Evolutionary conservation across 1,284 basidiomycete genomes (phyloP).

Genomic region (Apiotrichum sp.): DNA sequence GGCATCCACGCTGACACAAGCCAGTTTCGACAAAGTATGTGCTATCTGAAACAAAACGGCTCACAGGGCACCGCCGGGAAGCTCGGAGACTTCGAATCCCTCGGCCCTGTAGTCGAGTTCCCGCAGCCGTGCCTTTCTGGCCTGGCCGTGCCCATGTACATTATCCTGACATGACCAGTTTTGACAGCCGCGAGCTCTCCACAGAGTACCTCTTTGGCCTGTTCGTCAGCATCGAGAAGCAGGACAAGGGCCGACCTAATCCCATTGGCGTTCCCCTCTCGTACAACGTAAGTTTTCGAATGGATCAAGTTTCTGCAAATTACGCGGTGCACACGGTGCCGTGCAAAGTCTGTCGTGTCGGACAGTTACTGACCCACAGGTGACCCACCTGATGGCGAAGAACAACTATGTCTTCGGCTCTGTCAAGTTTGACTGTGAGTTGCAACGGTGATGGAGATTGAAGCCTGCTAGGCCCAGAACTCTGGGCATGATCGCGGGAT

Average conservation of each 20-base stretch:
- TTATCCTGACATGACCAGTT: background rate
- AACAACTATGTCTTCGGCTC: conserved; percentile 1
- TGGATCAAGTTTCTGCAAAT: too few relatives aligned
- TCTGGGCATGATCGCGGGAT: too few relatives aligned
- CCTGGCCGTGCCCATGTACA: too few relatives aligned
- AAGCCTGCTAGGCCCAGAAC: too few relatives aligned
- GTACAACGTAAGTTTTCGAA: background rate
- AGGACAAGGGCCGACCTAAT: background rate
- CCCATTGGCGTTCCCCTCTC: background rate
- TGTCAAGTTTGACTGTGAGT: conserved; percentile 2
- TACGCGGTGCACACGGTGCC: too few relatives aligned
- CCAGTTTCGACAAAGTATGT: background rate
- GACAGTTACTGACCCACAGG: background rate
- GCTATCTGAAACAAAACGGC: too few relatives aligned
- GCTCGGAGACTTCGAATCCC: too few relatives aligned
- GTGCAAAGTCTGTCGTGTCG: background rate
- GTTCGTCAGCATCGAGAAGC: background rate
- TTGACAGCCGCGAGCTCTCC: background rate
- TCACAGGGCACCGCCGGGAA: too few relatives aligned
- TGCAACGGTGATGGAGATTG: background rate
- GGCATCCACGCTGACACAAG: background rate
- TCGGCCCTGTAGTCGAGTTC: too few relatives aligned
- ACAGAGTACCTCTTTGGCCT: conserved; percentile 4
- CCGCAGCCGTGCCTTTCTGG: too few relatives aligned
- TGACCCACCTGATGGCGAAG: background rate